Evolutionary conservation across 768 basidiomycete genomes (phyloP).

Genomic region (Ramaria rubella): DNA sequence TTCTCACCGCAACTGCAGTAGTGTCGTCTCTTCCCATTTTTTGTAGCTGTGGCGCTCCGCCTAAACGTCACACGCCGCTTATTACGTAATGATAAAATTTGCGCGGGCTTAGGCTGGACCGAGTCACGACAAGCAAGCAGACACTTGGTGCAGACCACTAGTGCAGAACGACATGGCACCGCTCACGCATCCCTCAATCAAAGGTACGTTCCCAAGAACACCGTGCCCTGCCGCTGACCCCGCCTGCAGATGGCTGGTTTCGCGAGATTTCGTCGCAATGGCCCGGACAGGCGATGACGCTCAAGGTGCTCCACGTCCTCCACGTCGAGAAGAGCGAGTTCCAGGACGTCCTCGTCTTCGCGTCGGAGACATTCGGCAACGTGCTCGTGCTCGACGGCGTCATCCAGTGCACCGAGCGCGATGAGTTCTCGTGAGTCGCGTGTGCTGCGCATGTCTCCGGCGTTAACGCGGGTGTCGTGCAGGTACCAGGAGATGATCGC

Average conservation of each 20-base stretch:
- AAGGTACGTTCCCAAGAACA: no score
- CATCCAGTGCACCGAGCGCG: constrained; percentile 95
- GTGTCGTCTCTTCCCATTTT: no score
- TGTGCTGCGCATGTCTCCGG: not conserved
- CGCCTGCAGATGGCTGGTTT: constrained; percentile 81
- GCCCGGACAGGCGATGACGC: constrained; percentile 96
- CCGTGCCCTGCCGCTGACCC: no score
- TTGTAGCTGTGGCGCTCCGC: no score
- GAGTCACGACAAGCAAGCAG: no score
- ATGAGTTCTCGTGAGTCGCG: constrained; percentile 90
- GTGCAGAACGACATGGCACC: no score
- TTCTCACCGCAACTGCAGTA: no score
- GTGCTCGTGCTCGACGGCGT: constrained; percentile 93
- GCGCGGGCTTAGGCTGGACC: no score
- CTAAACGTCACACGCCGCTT: no score
- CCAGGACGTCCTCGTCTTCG: constrained; percentile 97
- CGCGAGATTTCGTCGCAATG: constrained; percentile 92
- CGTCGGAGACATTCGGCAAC: constrained; percentile 95
- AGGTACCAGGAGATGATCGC: constrained; percentile 99
- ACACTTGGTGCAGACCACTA: no score
- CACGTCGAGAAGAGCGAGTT: constrained; percentile 90
- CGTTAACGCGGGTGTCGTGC: constrained; percentile 9
- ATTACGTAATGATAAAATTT: no score
- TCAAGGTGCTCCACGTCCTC: constrained; percentile 92
- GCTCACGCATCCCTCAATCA: no score